phyloP scores from a whole-genome alignment of 2,329 filamentous ascomycete genomes.

The Fusarium veterinarium region DNA sequence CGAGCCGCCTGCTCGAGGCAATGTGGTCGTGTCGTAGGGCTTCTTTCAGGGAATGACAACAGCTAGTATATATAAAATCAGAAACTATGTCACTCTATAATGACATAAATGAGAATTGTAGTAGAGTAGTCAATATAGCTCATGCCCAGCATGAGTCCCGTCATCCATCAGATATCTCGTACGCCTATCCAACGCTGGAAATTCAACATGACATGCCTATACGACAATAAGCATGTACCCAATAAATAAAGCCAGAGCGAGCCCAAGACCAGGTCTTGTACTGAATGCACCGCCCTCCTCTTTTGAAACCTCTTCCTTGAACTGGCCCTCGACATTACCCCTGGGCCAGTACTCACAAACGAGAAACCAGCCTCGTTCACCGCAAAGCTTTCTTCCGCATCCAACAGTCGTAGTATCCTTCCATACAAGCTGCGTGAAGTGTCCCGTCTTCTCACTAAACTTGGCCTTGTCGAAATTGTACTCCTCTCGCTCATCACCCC shows the following conservation, averaged over 20 bases:
- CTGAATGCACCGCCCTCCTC: constrained; percentile 28
- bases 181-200: background rate
- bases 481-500: constrained; percentile 65
- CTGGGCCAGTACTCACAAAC: constrained; percentile 77
- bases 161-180: constrained; percentile 4
- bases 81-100: constrained; percentile 5
- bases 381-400: constrained; percentile 60
- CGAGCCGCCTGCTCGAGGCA: background rate
- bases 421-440: constrained; percentile 82
- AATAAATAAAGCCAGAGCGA: constrained; percentile 30
- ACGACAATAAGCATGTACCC: constrained; percentile 27
- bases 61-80: constrained; percentile 4
- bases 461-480: constrained; percentile 70
- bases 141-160: constrained; percentile 28
- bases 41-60: background rate
- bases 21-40: background rate
- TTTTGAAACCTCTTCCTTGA: constrained; percentile 52
- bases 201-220: constrained; percentile 1
- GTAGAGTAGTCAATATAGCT: background rate
- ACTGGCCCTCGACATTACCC: constrained; percentile 70
- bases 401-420: constrained; percentile 69
- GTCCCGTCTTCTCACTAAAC: constrained; percentile 71
- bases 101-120: constrained; percentile 11
- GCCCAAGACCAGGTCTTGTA: constrained; percentile 24
- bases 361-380: constrained; percentile 69